These are phyloP conservation scores for Fusarium sp. DNA, from an alignment of 2,329 filamentous ascomycete genomes.

Conservation along the genomic window DNA sequence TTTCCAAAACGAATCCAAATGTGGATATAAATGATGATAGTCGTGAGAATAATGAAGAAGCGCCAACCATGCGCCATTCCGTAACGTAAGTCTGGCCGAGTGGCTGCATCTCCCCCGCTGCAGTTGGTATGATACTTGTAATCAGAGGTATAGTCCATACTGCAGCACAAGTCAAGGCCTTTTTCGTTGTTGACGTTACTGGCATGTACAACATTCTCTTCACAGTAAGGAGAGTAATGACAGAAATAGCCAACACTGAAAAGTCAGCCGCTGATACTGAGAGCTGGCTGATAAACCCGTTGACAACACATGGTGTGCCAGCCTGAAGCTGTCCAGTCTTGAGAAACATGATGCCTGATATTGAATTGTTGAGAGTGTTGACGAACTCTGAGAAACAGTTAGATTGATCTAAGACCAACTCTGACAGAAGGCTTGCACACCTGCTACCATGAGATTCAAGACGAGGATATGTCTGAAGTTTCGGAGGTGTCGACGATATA, in stretches of 20 bases:
- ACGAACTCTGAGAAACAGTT: conserved; percentile 31
- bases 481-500: conserved; percentile 39
- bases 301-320: conserved; percentile 30
- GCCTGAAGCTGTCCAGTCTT: conserved; percentile 13
- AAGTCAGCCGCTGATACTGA: conserved; percentile 45
- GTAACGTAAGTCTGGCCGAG: conserved; percentile 57
- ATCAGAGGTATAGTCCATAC: conserved; percentile 39
- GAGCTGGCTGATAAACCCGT: conserved; percentile 41
- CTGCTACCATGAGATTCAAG: conserved; percentile 42
- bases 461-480: conserved; percentile 44
- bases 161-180: conserved; percentile 27
- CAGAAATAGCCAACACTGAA: conserved; percentile 43
- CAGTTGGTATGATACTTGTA: conserved; percentile 37
- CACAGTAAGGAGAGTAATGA: conserved; percentile 43
- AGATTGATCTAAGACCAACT: not conserved
- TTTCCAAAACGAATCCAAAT: conserved; percentile 49
- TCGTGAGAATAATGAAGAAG: conserved; percentile 56
- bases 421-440: conserved; percentile 7
- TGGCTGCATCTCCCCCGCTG: conserved; percentile 38
- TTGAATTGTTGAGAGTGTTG: conserved; percentile 43
- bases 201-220: conserved; percentile 37
- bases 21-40: conserved; percentile 57
- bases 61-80: conserved; percentile 60
- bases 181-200: conserved; percentile 23
- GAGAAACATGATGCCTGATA: conserved; percentile 41